A percentile compares a stretch with the other conserved stretches of the same genome.
phyloP scores from a whole-genome alignment of 176 grass and related monocot species.

The Oryza australiensis region DNA sequence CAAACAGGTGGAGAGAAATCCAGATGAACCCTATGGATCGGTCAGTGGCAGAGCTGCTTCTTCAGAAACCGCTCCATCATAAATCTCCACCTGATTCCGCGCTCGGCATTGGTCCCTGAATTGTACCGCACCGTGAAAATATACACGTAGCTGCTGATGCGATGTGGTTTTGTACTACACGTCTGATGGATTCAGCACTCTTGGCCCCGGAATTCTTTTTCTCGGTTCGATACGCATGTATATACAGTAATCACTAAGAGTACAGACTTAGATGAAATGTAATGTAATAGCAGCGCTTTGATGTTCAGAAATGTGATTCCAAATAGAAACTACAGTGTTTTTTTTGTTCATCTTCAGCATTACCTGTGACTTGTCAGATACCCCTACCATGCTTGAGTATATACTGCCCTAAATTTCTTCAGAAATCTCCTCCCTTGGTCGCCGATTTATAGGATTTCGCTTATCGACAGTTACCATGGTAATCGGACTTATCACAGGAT shows the following conservation, averaged over 20 bases:
- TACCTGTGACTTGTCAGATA: background rate
- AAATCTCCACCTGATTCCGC: background rate
- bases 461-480: too few species aligned
- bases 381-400: too few species aligned
- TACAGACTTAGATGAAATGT: too few species aligned
- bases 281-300: background rate
- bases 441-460: too few species aligned
- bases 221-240: background rate
- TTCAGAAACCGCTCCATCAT: conserved; percentile 24
- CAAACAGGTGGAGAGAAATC: background rate
- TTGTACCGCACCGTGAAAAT: background rate
- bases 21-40: conserved; percentile 47
- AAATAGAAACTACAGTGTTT: too few species aligned
- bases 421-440: background rate
- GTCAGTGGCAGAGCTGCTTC: conserved; percentile 53
- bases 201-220: background rate
- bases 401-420: background rate
- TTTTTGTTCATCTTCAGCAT: background rate
- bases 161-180: background rate
- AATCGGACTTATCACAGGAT: too few species aligned
- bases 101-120: background rate
- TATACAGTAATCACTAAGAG: background rate
- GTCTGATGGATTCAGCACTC: background rate
- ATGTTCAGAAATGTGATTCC: background rate
- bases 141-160: background rate